phyloP scores from a whole-genome alignment of 2,329 filamentous ascomycete species.

The Exophiala sp. region DNA sequence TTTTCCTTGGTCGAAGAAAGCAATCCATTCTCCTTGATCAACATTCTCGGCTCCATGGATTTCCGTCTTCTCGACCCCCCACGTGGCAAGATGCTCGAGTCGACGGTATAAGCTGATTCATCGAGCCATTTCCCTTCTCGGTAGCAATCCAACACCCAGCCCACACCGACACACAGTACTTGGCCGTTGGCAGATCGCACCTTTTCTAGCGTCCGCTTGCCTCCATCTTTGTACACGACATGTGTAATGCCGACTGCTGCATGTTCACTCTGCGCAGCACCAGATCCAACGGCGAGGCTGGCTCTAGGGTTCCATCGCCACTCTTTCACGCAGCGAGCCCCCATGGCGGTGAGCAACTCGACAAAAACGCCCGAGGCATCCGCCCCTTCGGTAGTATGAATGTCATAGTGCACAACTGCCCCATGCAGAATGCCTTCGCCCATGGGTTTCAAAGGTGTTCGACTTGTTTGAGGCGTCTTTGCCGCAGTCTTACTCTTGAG shows the following conservation, averaged over 20 bases:
- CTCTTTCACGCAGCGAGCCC: conserved; percentile 67
- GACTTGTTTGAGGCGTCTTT: conserved; percentile 9
- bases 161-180: conserved; percentile 79
- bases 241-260: conserved; percentile 66
- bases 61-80: conserved; percentile 67
- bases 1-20: conserved; percentile 39
- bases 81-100: conserved; percentile 61
- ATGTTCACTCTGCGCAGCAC: conserved; percentile 30
- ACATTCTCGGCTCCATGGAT: conserved; percentile 70
- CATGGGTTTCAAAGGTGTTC: conserved; percentile 23
- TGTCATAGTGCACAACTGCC: conserved; percentile 74
- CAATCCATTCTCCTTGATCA: conserved; percentile 63
- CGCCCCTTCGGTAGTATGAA: conserved; percentile 72
- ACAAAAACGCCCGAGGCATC: conserved; percentile 77
- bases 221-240: conserved; percentile 84
- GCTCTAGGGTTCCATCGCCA: conserved; percentile 68
- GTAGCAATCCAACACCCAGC: conserved; percentile 83
- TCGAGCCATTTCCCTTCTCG: conserved; percentile 70
- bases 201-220: conserved; percentile 72
- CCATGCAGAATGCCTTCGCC: conserved; percentile 53
- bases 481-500: conserved; percentile 18
- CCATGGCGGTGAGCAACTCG: conserved; percentile 72
- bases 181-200: conserved; percentile 65
- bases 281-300: conserved; percentile 30
- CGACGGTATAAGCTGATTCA: conserved; percentile 63